These are phyloP conservation scores for Lodderomyces beijingensis DNA, from an alignment of 1,139 yeast genomes.

Conservation along the genomic window DNA sequence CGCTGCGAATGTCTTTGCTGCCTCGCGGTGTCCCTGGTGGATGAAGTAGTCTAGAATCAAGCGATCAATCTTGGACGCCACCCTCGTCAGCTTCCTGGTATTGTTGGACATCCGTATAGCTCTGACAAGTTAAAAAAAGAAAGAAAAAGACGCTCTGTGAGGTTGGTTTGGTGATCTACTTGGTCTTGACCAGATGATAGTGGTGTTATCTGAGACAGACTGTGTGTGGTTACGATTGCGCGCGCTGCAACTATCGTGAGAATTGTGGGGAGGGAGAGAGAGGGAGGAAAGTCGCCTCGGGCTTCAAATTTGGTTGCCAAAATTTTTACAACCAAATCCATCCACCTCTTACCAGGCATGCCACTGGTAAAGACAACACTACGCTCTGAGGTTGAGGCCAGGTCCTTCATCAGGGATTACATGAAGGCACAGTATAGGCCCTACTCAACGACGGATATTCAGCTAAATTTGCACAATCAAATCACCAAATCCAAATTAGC, in stretches of 20 bases:
- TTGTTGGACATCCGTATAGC: no score
- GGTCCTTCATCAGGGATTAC: constrained; percentile 16
- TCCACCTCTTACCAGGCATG: neutral
- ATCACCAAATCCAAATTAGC: constrained; percentile 23
- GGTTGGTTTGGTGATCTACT: no score
- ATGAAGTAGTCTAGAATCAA: constrained; percentile 52
- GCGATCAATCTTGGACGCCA: constrained; percentile 30
- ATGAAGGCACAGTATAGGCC: constrained; percentile 35
- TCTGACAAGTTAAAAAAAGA: no score
- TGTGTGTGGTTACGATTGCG: no score
- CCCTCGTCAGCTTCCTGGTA: neutral
- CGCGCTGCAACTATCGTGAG: no score
- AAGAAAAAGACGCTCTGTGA: no score
- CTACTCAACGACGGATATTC: constrained; percentile 33
- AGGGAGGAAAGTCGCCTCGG: no score
- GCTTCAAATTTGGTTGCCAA: constrained; percentile 8
- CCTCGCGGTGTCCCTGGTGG: constrained; percentile 54
- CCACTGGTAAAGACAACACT: neutral
- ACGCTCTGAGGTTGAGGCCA: constrained; percentile 6
- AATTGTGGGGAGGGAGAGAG: no score
- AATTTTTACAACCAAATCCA: constrained; percentile 1
- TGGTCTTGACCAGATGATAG: no score
- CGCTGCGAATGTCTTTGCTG: constrained; percentile 46
- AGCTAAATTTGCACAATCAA: constrained; percentile 30
- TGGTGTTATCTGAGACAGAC: no score